Percentiles rank a stretch among this genome's conserved stretches.
phyloP scores from a whole-genome alignment of 192 early-diverging fungal genomes.

The Powellomyces hirtus region DNA sequence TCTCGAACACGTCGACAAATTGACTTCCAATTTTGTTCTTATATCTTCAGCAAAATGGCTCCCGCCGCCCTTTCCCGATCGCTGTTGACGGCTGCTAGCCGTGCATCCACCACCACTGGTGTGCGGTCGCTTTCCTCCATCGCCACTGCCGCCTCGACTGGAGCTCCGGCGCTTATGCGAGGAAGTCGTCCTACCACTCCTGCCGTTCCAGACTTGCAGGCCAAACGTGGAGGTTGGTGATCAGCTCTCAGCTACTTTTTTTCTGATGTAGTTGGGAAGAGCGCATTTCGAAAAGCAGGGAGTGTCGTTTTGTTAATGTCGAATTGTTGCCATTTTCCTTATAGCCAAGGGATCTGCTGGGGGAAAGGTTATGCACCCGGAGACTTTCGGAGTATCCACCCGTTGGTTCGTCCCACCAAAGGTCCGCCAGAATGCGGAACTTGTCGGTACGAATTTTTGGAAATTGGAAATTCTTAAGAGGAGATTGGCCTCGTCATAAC shows the following conservation, averaged over 20 bases:
- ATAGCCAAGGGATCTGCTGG: conserved; percentile 9
- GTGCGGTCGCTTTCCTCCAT: background rate
- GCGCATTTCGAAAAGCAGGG: too few relatives aligned
- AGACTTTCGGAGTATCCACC: conserved; percentile 40
- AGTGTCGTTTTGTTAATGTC: too few relatives aligned
- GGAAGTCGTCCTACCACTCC: background rate
- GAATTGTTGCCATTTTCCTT: background rate
- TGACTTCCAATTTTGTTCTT: background rate
- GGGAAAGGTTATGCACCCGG: conserved; percentile 32
- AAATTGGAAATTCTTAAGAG: too few relatives aligned
- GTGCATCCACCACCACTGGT: background rate
- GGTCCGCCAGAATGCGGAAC: conserved; percentile 37
- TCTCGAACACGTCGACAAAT: background rate
- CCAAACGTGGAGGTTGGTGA: conserved; percentile 3
- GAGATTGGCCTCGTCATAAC: background rate
- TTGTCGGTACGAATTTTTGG: conserved; percentile 32
- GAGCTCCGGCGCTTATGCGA: background rate
- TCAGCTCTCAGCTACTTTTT: too few relatives aligned
- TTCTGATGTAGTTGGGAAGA: too few relatives aligned
- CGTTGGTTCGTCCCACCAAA: conserved; percentile 61
- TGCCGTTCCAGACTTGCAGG: background rate
- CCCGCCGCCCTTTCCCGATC: background rate
- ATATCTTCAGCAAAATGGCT: too few relatives aligned
- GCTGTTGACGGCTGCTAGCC: background rate
- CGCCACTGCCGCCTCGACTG: background rate